Percentiles rank a stretch among this genome's conserved stretches.
Conservation (phyloP, 1,139 yeast species). For the Nakaseomyces bracarensis region DNA sequence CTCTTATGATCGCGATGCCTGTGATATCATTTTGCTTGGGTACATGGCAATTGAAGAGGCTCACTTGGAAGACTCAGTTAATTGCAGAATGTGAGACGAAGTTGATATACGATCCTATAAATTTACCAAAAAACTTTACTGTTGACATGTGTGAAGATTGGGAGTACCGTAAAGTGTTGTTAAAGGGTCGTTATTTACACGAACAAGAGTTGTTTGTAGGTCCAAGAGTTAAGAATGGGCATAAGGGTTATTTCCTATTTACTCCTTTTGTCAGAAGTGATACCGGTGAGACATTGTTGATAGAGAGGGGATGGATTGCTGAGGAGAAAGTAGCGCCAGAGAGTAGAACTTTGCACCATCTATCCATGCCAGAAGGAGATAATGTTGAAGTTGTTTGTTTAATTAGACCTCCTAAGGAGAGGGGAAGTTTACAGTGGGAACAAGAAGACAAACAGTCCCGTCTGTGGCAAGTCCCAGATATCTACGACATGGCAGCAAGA, state of each 20-base stretch:
- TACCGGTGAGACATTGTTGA: constrained; percentile 63
- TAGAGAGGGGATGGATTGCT: constrained; percentile 90
- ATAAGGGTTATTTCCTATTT: constrained; percentile 67
- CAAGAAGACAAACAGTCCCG: constrained; percentile 58
- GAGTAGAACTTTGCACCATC: constrained; percentile 51
- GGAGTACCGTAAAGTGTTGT: constrained; percentile 69
- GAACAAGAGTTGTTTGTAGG: constrained; percentile 87
- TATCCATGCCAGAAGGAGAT: constrained; percentile 67
- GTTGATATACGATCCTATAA: constrained; percentile 62
- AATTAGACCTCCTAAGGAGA: constrained; percentile 61
- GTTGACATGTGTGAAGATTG: constrained; percentile 46
- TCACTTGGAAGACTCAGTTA: constrained; percentile 81
- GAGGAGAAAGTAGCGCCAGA: constrained; percentile 64
- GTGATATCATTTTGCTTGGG: constrained; percentile 78
- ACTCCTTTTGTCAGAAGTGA: constrained; percentile 73
- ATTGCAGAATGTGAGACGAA: constrained; percentile 78
- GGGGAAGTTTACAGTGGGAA: constrained; percentile 67
- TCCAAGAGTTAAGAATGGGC: constrained; percentile 71
- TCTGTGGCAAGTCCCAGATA: constrained; percentile 64
- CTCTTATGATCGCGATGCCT: constrained; percentile 76
- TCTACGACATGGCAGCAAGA: constrained; percentile 59
- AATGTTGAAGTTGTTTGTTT: constrained; percentile 61
- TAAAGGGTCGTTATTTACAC: constrained; percentile 74
- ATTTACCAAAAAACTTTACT: constrained; percentile 53
- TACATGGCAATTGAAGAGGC: constrained; percentile 83